Evolutionary conservation across 1,284 basidiomycete species (phyloP).

Genomic region (Ganoderma resinaceum): DNA sequence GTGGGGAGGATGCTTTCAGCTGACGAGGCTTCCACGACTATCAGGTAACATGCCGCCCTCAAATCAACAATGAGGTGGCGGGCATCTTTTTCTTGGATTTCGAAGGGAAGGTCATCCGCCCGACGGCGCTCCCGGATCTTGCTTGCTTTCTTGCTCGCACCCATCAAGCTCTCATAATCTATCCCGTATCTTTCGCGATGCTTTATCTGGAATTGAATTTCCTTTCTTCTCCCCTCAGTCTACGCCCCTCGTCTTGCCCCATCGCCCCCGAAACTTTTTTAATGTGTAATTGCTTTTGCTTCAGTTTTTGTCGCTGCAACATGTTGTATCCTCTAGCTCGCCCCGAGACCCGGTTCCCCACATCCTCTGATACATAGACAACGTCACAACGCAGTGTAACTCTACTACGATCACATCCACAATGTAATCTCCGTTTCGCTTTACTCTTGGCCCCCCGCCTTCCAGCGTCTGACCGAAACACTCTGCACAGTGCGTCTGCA

Average conservation of each 20-base stretch:
- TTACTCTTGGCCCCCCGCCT: background rate
- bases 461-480: background rate
- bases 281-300: conserved; percentile 31
- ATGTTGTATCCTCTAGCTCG: conserved; percentile 38
- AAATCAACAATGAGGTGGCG: conserved; percentile 22
- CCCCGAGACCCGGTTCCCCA: background rate
- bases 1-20: background rate
- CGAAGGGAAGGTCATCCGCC: background rate
- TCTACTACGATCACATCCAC: conserved; percentile 14
- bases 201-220: conserved; percentile 19
- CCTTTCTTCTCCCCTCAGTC: background rate
- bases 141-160: conserved; percentile 7
- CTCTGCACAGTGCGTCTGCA: no score
- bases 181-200: conserved; percentile 14
- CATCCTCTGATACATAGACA: background rate
- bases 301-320: conserved; percentile 30
- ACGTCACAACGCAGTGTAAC: conserved; percentile 18
- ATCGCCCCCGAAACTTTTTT: conserved; percentile 15
- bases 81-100: background rate
- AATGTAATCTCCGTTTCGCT: conserved; percentile 17
- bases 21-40: background rate
- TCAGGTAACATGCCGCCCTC: conserved; percentile 35
- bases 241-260: conserved; percentile 1
- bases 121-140: conserved; percentile 15
- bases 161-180: background rate